Evolutionary conservation across 192 early-diverging fungal genomes (phyloP), one percentile per base, ranked within the genome.

Genomic region (Linnemannia exigua): DNA sequence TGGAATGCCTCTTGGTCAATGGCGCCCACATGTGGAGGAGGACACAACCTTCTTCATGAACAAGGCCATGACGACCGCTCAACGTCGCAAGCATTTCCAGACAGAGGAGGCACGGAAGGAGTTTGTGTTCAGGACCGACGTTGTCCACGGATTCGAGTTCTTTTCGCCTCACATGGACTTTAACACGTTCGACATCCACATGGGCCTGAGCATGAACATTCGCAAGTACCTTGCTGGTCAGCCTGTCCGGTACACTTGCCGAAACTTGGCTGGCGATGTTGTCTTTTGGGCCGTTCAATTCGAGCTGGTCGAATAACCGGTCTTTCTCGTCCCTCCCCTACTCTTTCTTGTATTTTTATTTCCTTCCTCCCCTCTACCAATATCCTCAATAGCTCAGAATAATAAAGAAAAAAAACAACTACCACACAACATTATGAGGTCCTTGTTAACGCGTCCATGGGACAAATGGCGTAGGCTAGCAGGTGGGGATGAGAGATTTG

Each of bases 71-170:
- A 70, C 47, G 25, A 86, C 87, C 2, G 36, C 77, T 7, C 76
- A 83, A 41, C 87, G 87, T 8, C 81, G 87, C 31, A 81, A 83
- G 47, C 25, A 88, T 67, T 88, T 88, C 33, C 87, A 80, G 38
- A 67, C 69, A 7, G 87, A 69, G 25, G 66, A 72, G 19, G 58
- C 66, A 6, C 69, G 87, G 17, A 76, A 44, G 52, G 50, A 68
- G 44, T 88, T 88, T 72, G 68, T 75, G 35, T 88, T 79, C 69
- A 75, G 61, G 25, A 35, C 81, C 5, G 68, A 88, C 6, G 68
- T 76, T 9, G 87, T 88, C 17, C 75, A 88, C 66, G 87, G 80
- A 66, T 88, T 83, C 44, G 87, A 88, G 48, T 88, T 88, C 76
- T 88, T 77, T 69, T 74, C 81, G 28, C 87, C 87, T 0, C 74